These are phyloP conservation scores for Lignosus rhinocerotis DNA, from an alignment of 1,284 basidiomycete species.

Conservation along the genomic window DNA sequence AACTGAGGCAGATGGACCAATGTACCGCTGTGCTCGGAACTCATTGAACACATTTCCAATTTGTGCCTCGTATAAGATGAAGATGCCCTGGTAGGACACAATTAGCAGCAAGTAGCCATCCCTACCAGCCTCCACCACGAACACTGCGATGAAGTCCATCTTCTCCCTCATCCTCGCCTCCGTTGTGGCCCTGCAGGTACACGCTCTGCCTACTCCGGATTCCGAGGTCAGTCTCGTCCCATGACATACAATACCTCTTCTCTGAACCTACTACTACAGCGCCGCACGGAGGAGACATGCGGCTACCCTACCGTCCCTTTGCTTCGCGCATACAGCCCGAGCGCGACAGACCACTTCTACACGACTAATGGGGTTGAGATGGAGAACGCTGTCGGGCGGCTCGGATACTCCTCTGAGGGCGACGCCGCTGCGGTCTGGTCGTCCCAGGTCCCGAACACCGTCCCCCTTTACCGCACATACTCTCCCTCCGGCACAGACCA, in stretches of 20 bases:
- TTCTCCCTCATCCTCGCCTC: neutral
- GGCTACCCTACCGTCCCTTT: conserved; percentile 11
- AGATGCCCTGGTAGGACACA: no score
- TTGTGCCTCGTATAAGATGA: no score
- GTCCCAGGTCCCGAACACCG: neutral
- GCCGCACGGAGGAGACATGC: neutral
- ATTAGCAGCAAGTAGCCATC: no score
- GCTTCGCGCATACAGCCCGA: conserved; percentile 10
- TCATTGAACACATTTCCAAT: no score
- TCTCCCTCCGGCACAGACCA: neutral
- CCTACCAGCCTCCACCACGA: no score
- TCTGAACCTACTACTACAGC: neutral
- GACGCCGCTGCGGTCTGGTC: conserved; percentile 12
- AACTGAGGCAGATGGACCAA: no score
- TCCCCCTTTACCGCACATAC: conserved; percentile 16
- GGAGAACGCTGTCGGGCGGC: conserved; percentile 8
- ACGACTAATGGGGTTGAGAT: conserved; percentile 12
- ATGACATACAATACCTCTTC: neutral
- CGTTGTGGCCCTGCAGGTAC: neutral
- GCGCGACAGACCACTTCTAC: conserved; percentile 20
- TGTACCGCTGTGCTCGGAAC: no score
- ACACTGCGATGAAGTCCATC: conserved; percentile 1
- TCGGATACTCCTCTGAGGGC: conserved; percentile 15
- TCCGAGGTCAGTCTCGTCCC: conserved; percentile 34
- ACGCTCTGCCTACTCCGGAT: conserved; percentile 35